Percentiles rank a stretch among this genome's conserved stretches.
These are phyloP conservation scores for Populus hybrid DNA, from an alignment of 441 rosid species.

Conservation along the genomic window DNA sequence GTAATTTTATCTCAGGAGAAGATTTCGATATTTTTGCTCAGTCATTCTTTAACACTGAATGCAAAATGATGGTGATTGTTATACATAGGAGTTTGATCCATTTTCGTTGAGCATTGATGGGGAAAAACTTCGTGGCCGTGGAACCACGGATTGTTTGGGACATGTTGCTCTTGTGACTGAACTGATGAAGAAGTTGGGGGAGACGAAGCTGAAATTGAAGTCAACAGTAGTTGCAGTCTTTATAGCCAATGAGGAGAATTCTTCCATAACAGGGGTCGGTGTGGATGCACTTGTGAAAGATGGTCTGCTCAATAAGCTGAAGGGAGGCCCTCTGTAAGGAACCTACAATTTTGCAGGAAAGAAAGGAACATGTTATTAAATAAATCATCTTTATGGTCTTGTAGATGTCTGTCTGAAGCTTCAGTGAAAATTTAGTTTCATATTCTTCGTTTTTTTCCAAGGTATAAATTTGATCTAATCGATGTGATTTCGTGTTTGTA, in stretches of 20 bases:
- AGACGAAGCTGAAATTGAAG: slow-evolving; percentile 64
- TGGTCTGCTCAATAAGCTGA: slow-evolving; percentile 76
- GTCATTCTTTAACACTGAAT: not conserved
- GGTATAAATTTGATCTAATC: slow-evolving; percentile 6
- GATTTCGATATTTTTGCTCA: not conserved
- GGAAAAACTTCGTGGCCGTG: slow-evolving; percentile 88
- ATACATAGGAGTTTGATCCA: slow-evolving; percentile 78
- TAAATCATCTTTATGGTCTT: not conserved
- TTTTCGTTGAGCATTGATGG: slow-evolving; percentile 78
- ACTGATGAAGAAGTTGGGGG: slow-evolving; percentile 80
- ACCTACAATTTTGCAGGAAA: slow-evolving; percentile 2
- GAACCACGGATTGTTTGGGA: slow-evolving; percentile 97
- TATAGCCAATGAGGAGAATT: slow-evolving; percentile 90
- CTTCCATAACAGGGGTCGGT: slow-evolving; percentile 79
- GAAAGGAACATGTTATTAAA: not conserved
- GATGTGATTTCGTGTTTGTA: slow-evolving; percentile 25
- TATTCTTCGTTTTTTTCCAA: not conserved
- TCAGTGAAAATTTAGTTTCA: not conserved
- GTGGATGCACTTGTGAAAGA: slow-evolving; percentile 82
- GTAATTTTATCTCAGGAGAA: not conserved
- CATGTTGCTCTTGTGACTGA: slow-evolving; percentile 88
- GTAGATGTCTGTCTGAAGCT: not conserved
- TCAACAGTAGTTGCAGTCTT: slow-evolving; percentile 85
- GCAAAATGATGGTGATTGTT: slow-evolving; percentile 3
- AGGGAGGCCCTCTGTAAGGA: slow-evolving; percentile 84